Evolutionary conservation across 139 green algal species (phyloP).

Genomic region (Limnomonas spitsbergensis): DNA sequence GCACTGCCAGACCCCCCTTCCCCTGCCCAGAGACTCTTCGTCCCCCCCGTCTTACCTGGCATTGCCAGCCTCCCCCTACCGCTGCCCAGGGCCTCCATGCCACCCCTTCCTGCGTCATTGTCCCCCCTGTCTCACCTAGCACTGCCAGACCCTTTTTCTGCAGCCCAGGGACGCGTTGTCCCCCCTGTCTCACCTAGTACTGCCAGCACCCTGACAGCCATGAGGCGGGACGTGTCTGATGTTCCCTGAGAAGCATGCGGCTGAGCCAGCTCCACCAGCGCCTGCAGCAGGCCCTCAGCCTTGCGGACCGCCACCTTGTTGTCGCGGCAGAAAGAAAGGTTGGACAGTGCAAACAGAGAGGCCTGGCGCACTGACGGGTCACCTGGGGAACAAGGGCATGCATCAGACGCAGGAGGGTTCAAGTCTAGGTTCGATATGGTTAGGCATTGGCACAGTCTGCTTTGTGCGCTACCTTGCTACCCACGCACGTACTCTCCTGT

Average conservation of each 20-base stretch:
- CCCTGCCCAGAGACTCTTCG: too few species aligned
- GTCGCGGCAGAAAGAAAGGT: constrained; percentile 53
- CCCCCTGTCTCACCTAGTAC: constrained; percentile 62
- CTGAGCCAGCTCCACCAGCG: constrained; percentile 43
- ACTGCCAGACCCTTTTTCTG: too few species aligned
- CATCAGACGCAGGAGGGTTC: neutral
- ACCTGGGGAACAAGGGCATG: neutral
- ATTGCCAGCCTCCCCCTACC: too few species aligned
- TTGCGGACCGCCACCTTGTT: constrained; percentile 45
- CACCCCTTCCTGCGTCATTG: too few species aligned
- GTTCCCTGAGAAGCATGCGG: neutral
- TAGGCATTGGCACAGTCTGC: too few species aligned
- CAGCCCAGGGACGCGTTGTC: too few species aligned
- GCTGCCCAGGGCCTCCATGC: too few species aligned
- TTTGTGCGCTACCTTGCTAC: too few species aligned
- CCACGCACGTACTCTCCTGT: too few species aligned
- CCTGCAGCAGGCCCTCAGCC: constrained; percentile 39
- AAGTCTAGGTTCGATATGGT: constrained; percentile 8
- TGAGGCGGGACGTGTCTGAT: neutral
- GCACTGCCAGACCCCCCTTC: too few species aligned
- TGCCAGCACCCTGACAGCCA: constrained; percentile 7
- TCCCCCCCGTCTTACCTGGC: too few species aligned
- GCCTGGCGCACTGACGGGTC: constrained; percentile 36
- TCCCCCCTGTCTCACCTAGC: too few species aligned
- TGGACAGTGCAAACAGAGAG: constrained; percentile 61